Evolutionary conservation across 306 rosid genomes (phyloP).

Genomic region (Canavalia ensiformis): DNA sequence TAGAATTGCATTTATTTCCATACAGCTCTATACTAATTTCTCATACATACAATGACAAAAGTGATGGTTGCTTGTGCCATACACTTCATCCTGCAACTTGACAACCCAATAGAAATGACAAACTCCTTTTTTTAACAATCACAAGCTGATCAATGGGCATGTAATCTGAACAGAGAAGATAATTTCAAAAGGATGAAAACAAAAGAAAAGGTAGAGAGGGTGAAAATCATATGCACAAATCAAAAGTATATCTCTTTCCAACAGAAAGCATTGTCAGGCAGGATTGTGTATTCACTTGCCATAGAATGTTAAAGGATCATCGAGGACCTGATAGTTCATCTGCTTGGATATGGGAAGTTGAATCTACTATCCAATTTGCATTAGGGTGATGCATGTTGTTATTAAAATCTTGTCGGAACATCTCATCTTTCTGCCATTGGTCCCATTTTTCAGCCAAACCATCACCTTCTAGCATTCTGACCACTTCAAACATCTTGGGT

Average conservation of each 20-base stretch:
- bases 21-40: slow-evolving; percentile 54
- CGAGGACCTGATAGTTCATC: slow-evolving; percentile 94
- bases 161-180: slow-evolving; percentile 52
- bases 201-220: slow-evolving; percentile 28
- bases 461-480: slow-evolving; percentile 96
- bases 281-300: slow-evolving; percentile 42
- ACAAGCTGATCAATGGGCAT: slow-evolving; percentile 55
- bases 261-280: slow-evolving; percentile 51
- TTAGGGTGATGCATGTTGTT: slow-evolving; percentile 57
- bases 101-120: slow-evolving; percentile 53
- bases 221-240: slow-evolving; percentile 72
- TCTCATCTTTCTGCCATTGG: slow-evolving; percentile 91
- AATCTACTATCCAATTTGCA: slow-evolving; percentile 78
- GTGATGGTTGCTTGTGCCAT: slow-evolving; percentile 54
- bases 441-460: slow-evolving; percentile 93
- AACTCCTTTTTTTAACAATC: slow-evolving; percentile 52
- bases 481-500: slow-evolving; percentile 95
- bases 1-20: slow-evolving; percentile 54
- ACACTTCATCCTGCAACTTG: slow-evolving; percentile 53
- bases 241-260: slow-evolving; percentile 49
- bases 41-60: slow-evolving; percentile 61
- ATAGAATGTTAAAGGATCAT: slow-evolving; percentile 54
- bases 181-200: slow-evolving; percentile 51
- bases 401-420: slow-evolving; percentile 68
- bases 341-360: slow-evolving; percentile 72